These are phyloP conservation scores for Monascus ruber DNA, from an alignment of 2,329 filamentous ascomycete species.

Conservation along the genomic window DNA sequence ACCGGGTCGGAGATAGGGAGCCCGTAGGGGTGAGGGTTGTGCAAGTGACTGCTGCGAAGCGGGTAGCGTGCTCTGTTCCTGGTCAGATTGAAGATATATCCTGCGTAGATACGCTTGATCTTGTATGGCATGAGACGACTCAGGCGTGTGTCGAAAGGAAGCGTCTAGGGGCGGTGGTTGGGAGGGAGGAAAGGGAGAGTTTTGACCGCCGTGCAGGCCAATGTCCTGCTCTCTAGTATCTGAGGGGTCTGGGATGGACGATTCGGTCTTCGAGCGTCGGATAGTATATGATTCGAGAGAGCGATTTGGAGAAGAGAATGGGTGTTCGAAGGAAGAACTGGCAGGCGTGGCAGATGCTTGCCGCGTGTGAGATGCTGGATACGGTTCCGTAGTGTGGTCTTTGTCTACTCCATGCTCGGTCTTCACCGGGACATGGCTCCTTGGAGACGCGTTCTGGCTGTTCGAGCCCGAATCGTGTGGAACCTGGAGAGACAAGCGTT, in stretches of 20 bases:
- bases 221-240: conserved; percentile 1
- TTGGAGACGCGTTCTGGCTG: not conserved
- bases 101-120: conserved; percentile 8
- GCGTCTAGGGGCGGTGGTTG: conserved; percentile 8
- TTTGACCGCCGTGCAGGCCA: conserved; percentile 6
- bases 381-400: conserved; percentile 1
- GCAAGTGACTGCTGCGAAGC: conserved; percentile 25
- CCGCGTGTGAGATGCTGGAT: conserved; percentile 11
- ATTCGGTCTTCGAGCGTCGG: conserved; percentile 18
- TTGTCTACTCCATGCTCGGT: not conserved
- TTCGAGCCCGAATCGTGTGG: not conserved
- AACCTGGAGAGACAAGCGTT: conserved; percentile 3
- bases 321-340: conserved; percentile 6
- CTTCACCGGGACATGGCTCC: not conserved
- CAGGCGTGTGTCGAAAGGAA: conserved; percentile 1
- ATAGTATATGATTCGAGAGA: conserved; percentile 1
- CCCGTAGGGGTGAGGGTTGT: conserved; percentile 21
- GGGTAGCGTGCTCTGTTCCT: conserved; percentile 14
- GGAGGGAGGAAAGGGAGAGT: conserved; percentile 5
- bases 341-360: conserved; percentile 6
- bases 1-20: conserved; percentile 7
- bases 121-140: conserved; percentile 6
- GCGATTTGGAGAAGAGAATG: not conserved
- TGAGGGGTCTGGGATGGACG: conserved; percentile 7
- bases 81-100: conserved; percentile 10